These are phyloP conservation scores for Candida krabiensis DNA, from an alignment of 805 yeast genomes.

Conservation along the genomic window DNA sequence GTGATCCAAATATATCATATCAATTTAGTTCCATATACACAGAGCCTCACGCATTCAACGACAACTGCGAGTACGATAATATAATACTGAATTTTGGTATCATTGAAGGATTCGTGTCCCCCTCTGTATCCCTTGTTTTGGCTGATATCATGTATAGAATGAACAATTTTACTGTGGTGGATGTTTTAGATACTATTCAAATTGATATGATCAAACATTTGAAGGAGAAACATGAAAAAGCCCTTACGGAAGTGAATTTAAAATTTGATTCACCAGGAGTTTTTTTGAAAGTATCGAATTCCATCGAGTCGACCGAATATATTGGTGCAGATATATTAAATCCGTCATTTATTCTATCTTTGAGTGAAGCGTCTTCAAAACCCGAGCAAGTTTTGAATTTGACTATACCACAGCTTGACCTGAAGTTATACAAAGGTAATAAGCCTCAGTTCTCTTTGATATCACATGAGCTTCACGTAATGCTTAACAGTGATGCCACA, in stretches of 20 bases:
- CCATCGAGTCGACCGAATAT: conserved; percentile 21
- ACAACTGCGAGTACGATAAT: conserved; percentile 51
- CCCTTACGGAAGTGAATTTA: conserved; percentile 40
- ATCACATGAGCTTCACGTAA: conserved; percentile 5
- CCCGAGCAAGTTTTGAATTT: conserved; percentile 7
- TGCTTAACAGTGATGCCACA: background rate
- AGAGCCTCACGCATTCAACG: conserved; percentile 28
- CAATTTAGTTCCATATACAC: background rate
- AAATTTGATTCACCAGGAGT: conserved; percentile 50
- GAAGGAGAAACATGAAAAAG: conserved; percentile 4
- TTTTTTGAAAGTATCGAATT: conserved; percentile 23
- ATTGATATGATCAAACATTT: conserved; percentile 52
- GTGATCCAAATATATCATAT: conserved; percentile 1
- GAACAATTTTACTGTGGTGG: conserved; percentile 41
- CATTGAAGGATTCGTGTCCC: conserved; percentile 47
- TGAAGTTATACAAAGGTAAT: conserved; percentile 10
- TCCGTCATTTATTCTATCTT: conserved; percentile 36
- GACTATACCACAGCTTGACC: conserved; percentile 10
- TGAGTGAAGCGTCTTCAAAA: conserved; percentile 12
- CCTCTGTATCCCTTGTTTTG: conserved; percentile 27
- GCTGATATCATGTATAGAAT: conserved; percentile 38
- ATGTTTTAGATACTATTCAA: conserved; percentile 66
- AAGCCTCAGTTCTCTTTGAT: conserved; percentile 13
- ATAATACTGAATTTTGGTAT: conserved; percentile 55
- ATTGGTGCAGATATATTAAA: conserved; percentile 34